Evolutionary conservation across 2,329 filamentous ascomycete genomes (phyloP), one percentile per base, ranked within the genome.

Genomic region (Lachnellula subtilissima): DNA sequence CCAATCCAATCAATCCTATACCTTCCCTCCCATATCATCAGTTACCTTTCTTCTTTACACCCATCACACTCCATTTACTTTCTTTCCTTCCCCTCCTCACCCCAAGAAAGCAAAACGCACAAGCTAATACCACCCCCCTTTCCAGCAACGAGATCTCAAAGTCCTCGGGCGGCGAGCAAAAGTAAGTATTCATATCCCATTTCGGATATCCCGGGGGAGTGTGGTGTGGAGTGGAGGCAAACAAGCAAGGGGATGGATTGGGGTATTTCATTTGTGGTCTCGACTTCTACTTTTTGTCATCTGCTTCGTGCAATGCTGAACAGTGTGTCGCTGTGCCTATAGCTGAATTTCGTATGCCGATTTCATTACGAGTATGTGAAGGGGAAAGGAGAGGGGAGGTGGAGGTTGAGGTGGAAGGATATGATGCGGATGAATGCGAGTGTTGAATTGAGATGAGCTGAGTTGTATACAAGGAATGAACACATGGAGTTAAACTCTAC

Each of bases 131-230:
- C 14, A 55, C 1, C 28, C 23, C 40, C 40, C 28, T 19, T 45
- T 54, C 59, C 68, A 94, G 89, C 70, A 86, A 94, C 67, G 86
- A 91, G 63, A 78, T 94, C 68, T 89, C 88, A 73, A 86, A 82
- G 75, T 78, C 84, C 50, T 82, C 87, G 75, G 69, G 67, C 51
- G 68, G 68, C 56, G 68, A 70, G 64, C 68, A 70, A 54, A 70
- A 70, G 65, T 70, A 65, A 68, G 66, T 64, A 58, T 61, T 12
- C 17, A 43, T 52, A 23, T 23, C 56, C 53, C 39, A 52, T 58
- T 53, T 51, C 46, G 17, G 25, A 37, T 50, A 22, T 23, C 15
- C 9, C 39, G 39, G 37, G 37, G 14, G 11, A 40, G 14, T 28
- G 37, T 14, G 14, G 2, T n/a, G 14, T 28, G 28, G 25, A 25